Conservation (phyloP, 805 yeast species). For the Barnettozyma vustinii region DNA sequence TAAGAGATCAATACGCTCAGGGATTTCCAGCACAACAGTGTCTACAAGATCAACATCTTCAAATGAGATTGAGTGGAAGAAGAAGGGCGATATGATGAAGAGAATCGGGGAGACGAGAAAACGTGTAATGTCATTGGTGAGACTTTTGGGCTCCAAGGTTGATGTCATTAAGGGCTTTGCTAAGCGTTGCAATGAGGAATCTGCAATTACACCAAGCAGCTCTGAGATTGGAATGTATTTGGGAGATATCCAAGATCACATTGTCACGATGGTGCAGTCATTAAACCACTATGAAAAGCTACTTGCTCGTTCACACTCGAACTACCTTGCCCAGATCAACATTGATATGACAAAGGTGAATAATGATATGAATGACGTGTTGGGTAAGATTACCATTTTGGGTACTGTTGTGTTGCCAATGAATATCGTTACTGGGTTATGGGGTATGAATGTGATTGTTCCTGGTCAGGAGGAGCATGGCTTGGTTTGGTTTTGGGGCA, state of each 20-base stretch:
- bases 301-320: conserved; percentile 91
- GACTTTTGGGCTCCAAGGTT: conserved; percentile 87
- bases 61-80: conserved; percentile 68
- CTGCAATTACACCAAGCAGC: conserved; percentile 65
- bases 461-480: conserved; percentile 81
- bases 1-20: conserved; percentile 20
- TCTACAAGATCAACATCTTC: conserved; percentile 31
- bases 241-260: conserved; percentile 14
- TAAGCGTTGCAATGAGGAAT: conserved; percentile 81
- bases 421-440: conserved; percentile 91
- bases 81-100: conserved; percentile 91
- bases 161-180: conserved; percentile 97
- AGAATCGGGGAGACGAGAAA: conserved; percentile 94
- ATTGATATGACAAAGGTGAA: conserved; percentile 97
- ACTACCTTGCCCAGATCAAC: conserved; percentile 92
- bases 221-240: conserved; percentile 58
- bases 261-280: conserved; percentile 94
- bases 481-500: conserved; percentile 60
- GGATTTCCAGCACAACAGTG: conserved; percentile 23
- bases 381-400: conserved; percentile 86
- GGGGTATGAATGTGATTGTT: conserved; percentile 98
- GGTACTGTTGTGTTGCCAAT: conserved; percentile 95
- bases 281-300: conserved; percentile 92
- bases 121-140: conserved; percentile 82
- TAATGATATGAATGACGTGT: conserved; percentile 93